Evolutionary conservation across 1,284 basidiomycete genomes (phyloP).

Genomic region (Microbotryomycetes sp.): DNA sequence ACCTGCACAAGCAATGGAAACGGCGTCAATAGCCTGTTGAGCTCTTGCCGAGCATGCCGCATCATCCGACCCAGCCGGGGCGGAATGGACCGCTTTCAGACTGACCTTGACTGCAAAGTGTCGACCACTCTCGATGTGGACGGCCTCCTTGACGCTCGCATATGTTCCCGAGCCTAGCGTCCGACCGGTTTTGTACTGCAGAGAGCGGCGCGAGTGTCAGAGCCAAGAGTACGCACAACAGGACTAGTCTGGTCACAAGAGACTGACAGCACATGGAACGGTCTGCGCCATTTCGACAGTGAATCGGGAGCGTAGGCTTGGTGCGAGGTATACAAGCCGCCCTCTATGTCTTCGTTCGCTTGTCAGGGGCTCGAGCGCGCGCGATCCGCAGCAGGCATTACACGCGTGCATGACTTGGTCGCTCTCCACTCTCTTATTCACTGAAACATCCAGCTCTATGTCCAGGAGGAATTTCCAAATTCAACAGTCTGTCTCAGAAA

Average conservation of each 20-base stretch:
- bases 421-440: too few relatives aligned
- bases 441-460: too few relatives aligned
- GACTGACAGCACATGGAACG: constrained; percentile 25
- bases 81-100: not conserved
- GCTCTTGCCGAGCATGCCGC: not conserved
- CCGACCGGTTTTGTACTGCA: constrained; percentile 1
- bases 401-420: too few relatives aligned
- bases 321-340: too few relatives aligned
- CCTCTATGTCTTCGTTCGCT: too few relatives aligned
- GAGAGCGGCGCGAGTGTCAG: not conserved
- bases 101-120: constrained; percentile 85
- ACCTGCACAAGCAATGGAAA: constrained; percentile 37
- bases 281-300: constrained; percentile 5
- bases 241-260: not conserved
- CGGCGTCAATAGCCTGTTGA: not conserved
- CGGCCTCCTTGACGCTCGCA: constrained; percentile 88
- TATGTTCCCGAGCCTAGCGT: constrained; percentile 73
- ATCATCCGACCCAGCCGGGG: not conserved
- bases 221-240: not conserved
- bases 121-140: constrained; percentile 82
- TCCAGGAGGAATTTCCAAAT: too few relatives aligned
- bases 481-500: too few relatives aligned
- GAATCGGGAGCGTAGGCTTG: too few relatives aligned
- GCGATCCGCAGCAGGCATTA: too few relatives aligned
- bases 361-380: too few relatives aligned